phyloP scores from a whole-genome alignment of 306 rosid genomes.

The Medicago ruthenica region DNA sequence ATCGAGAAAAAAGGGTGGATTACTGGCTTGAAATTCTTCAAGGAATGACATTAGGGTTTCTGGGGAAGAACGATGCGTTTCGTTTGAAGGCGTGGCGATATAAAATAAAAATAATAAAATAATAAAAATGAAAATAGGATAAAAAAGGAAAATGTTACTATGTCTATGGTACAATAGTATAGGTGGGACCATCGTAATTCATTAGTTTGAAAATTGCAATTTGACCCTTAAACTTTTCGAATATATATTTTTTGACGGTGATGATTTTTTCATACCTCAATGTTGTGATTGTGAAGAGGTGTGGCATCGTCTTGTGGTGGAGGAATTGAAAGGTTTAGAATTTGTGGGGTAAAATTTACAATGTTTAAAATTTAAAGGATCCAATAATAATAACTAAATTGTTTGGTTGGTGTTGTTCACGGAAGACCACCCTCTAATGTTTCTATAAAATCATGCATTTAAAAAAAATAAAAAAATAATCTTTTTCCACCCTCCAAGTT shows the following conservation, averaged over 20 bases:
- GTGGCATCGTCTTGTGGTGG: no score
- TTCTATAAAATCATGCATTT: no score
- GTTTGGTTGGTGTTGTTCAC: no score
- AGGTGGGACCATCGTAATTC: background rate
- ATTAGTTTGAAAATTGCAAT: background rate
- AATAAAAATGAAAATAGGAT: background rate
- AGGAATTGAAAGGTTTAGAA: no score
- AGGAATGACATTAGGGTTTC: conserved; percentile 78
- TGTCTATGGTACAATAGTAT: background rate
- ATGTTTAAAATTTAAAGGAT: no score
- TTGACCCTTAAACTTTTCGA: background rate
- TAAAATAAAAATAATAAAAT: background rate
- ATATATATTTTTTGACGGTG: background rate
- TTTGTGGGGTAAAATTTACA: no score
- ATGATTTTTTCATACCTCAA: background rate
- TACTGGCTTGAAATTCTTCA: conserved; percentile 92
- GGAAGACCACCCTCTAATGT: no score
- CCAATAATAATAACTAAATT: no score
- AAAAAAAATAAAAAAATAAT: no score
- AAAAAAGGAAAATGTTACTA: background rate
- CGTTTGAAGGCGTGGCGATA: conserved; percentile 19
- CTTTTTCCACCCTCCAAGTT: no score
- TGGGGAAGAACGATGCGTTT: conserved; percentile 2
- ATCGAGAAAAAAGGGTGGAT: conserved; percentile 15
- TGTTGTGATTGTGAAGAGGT: no score